Conservation (phyloP, 2,329 filamentous ascomycete genomes). For the Aspergillus jensenii region DNA sequence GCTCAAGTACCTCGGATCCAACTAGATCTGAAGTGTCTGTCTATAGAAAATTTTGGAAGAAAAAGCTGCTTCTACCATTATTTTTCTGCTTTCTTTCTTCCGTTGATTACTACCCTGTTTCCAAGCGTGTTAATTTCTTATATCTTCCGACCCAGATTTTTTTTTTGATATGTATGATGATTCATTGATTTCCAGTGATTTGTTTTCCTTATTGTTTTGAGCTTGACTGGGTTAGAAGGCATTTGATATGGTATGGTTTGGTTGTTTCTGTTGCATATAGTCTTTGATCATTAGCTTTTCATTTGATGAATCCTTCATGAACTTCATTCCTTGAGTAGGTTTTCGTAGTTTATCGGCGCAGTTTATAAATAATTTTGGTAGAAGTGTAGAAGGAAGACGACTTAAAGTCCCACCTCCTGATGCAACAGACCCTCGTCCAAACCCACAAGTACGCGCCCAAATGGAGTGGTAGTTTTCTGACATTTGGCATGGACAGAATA, state of each 20-base stretch:
- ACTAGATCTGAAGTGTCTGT: neutral
- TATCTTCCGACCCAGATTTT: neutral
- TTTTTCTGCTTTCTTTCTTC: conserved; percentile 1
- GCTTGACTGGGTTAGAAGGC: conserved; percentile 4
- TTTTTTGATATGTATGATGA: conserved; percentile 4
- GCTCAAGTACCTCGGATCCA: conserved; percentile 54
- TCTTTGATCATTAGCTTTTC: conserved; percentile 2
- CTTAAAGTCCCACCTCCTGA: no score
- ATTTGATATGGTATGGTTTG: conserved; percentile 7
- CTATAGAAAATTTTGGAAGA: neutral
- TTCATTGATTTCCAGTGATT: neutral
- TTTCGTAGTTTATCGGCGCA: no score
- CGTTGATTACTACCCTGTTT: neutral
- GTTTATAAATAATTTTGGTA: no score
- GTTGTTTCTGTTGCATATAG: conserved; percentile 2
- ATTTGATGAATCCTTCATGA: neutral
- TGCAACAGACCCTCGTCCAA: no score
- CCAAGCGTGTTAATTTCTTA: neutral
- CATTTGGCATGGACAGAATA: no score
- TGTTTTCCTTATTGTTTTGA: neutral
- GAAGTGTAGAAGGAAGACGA: no score
- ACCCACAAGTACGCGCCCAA: no score
- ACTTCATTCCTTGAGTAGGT: neutral
- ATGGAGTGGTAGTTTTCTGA: no score
- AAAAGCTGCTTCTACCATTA: neutral